These are phyloP conservation scores for Aquilaria agallochum DNA, from an alignment of 441 rosid genomes.

Conservation along the genomic window DNA sequence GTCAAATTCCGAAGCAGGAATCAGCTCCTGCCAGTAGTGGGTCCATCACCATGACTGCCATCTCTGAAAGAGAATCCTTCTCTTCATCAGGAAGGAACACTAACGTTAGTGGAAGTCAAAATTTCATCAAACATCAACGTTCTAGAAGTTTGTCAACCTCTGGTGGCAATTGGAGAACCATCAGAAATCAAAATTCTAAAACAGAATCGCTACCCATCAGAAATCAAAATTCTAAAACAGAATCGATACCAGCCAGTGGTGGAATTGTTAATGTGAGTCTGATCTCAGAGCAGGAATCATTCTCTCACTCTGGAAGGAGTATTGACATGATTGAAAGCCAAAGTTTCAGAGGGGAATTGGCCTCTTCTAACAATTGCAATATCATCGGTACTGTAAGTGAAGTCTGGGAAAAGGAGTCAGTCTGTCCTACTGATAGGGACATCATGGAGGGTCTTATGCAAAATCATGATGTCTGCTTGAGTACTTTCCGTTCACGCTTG, in stretches of 20 bases:
- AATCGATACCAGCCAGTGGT: slow-evolving; percentile 1
- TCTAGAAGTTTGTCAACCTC: slow-evolving; percentile 4
- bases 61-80: slow-evolving; percentile 5
- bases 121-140: slow-evolving; percentile 2
- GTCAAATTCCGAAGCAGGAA: slow-evolving; percentile 6
- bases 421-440: slow-evolving; percentile 31
- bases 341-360: slow-evolving; percentile 5
- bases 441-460: slow-evolving; percentile 64
- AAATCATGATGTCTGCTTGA: slow-evolving; percentile 63
- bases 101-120: slow-evolving; percentile 6
- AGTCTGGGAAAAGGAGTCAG: slow-evolving; percentile 43
- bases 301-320: slow-evolving; percentile 4
- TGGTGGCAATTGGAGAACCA: not conserved
- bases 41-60: not conserved
- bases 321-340: slow-evolving; percentile 6
- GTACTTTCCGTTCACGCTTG: slow-evolving; percentile 74
- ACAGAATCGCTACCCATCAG: not conserved
- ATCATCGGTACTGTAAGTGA: slow-evolving; percentile 17
- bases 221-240: slow-evolving; percentile 1
- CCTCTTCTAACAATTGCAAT: slow-evolving; percentile 2
- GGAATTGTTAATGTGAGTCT: not conserved
- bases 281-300: slow-evolving; percentile 1
- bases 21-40: slow-evolving; percentile 4
- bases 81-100: not conserved
- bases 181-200: slow-evolving; percentile 1